Conservation (phyloP, 2,329 filamentous ascomycete genomes). For the Botrytis cinerea region DNA sequence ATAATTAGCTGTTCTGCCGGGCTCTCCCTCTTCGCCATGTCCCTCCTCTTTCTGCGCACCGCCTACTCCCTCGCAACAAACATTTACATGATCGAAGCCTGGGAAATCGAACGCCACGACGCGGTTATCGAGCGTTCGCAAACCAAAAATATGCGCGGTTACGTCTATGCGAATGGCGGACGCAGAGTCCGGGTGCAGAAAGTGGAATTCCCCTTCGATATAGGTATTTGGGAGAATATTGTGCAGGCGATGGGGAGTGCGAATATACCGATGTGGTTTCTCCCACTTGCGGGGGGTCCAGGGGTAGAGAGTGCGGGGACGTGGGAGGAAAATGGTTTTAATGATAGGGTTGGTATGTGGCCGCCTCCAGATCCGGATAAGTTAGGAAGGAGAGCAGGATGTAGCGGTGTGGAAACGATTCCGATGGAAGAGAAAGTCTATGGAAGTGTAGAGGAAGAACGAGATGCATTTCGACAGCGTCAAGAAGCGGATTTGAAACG, state of each 20-base stretch:
- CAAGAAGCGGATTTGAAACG: conserved; percentile 53
- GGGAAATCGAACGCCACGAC: conserved; percentile 66
- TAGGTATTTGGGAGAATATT: conserved; percentile 74
- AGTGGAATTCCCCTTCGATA: conserved; percentile 81
- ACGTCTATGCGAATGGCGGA: conserved; percentile 49
- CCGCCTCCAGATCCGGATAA: conserved; percentile 65
- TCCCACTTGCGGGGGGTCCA: conserved; percentile 62
- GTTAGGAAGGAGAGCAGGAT: conserved; percentile 41
- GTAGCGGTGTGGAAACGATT: conserved; percentile 14
- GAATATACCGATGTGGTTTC: conserved; percentile 68
- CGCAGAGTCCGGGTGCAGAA: conserved; percentile 56
- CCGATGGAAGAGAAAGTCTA: conserved; percentile 28
- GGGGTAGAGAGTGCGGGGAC: conserved; percentile 46
- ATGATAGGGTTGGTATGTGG: conserved; percentile 62
- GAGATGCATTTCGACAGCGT: conserved; percentile 51
- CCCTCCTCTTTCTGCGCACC: conserved; percentile 65
- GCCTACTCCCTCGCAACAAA: conserved; percentile 65
- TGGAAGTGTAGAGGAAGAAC: conserved; percentile 43
- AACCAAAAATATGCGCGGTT: conserved; percentile 45
- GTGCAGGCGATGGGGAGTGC: conserved; percentile 71
- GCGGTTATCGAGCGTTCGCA: conserved; percentile 85
- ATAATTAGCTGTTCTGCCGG: conserved; percentile 59
- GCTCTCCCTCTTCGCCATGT: conserved; percentile 61
- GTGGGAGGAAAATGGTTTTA: conserved; percentile 77
- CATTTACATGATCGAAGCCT: conserved; percentile 78